Conservation (phyloP, 495 filamentous ascomycete genomes). For the Bacidia rubella region DNA sequence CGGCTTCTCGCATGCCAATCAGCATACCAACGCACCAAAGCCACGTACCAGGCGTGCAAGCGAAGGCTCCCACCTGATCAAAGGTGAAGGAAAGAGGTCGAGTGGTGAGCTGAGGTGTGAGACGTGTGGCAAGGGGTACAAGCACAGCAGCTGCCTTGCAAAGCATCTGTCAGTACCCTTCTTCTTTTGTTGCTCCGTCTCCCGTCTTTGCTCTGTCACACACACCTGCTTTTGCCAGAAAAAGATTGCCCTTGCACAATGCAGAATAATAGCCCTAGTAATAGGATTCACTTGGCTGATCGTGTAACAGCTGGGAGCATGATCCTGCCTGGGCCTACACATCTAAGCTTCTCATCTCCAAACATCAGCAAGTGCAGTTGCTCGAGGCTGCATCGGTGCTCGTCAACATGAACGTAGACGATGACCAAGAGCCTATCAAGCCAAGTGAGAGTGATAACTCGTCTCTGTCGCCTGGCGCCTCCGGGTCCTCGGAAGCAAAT, state of each 20-base stretch:
- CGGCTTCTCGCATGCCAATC: constrained; percentile 6
- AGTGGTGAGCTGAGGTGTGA: constrained; percentile 87
- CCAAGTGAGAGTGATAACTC: constrained; percentile 66
- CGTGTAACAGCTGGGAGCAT: constrained; percentile 76
- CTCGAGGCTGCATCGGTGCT: constrained; percentile 92
- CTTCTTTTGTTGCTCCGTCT: constrained; percentile 16
- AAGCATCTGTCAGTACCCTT: constrained; percentile 95
- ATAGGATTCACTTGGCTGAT: not conserved
- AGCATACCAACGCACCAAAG: constrained; percentile 35
- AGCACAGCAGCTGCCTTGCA: constrained; percentile 99
- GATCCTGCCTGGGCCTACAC: constrained; percentile 96
- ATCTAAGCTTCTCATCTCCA: constrained; percentile 95
- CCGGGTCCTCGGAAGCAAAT: constrained; percentile 56
- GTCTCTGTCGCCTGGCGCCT: constrained; percentile 65
- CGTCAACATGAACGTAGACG: constrained; percentile 74
- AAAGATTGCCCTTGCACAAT: too few species aligned
- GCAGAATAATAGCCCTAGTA: too few species aligned
- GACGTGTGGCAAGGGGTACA: constrained; percentile 98
- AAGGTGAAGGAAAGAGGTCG: constrained; percentile 59
- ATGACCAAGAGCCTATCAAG: constrained; percentile 44
- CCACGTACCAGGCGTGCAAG: constrained; percentile 67
- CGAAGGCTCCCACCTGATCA: constrained; percentile 68
- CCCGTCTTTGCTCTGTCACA: constrained; percentile 3
- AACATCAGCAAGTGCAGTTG: constrained; percentile 97
- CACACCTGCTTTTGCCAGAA: too few species aligned